Conservation (phyloP, 2,329 filamentous ascomycete species). For the Trichoderma gracile region DNA sequence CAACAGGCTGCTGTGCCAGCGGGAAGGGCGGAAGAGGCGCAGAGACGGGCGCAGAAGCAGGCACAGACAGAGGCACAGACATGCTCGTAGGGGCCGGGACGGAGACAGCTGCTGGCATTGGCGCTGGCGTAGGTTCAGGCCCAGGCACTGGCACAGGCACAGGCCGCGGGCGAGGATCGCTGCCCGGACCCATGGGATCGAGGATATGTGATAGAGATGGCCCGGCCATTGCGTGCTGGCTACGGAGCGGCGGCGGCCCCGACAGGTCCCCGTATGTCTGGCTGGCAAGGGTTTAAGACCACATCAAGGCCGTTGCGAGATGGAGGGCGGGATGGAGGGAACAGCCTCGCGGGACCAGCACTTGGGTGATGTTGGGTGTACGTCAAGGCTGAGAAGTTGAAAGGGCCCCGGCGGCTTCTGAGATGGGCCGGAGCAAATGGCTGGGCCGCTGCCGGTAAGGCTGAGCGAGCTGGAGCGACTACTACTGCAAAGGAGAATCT, state of each 20-base stretch:
- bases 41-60: background rate
- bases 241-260: slow-evolving; percentile 23
- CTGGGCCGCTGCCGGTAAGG: slow-evolving; percentile 18
- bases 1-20: background rate
- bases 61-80: background rate
- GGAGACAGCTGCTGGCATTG: background rate
- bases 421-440: slow-evolving; percentile 15
- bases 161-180: slow-evolving; percentile 5
- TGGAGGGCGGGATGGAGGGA: background rate
- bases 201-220: slow-evolving; percentile 39
- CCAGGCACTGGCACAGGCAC: background rate
- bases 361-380: background rate
- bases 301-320: slow-evolving; percentile 18
- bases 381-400: background rate
- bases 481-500: background rate
- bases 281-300: slow-evolving; percentile 4
- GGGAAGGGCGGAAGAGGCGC: slow-evolving; percentile 8
- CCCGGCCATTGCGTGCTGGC: slow-evolving; percentile 35
- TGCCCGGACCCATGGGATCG: slow-evolving; percentile 34
- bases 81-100: background rate
- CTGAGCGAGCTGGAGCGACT: background rate
- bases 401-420: background rate
- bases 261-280: slow-evolving; percentile 2
- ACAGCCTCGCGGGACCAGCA: background rate
- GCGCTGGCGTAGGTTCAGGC: background rate